phyloP scores from a whole-genome alignment of 495 filamentous ascomycete genomes.

The Tuber aestivum region DNA sequence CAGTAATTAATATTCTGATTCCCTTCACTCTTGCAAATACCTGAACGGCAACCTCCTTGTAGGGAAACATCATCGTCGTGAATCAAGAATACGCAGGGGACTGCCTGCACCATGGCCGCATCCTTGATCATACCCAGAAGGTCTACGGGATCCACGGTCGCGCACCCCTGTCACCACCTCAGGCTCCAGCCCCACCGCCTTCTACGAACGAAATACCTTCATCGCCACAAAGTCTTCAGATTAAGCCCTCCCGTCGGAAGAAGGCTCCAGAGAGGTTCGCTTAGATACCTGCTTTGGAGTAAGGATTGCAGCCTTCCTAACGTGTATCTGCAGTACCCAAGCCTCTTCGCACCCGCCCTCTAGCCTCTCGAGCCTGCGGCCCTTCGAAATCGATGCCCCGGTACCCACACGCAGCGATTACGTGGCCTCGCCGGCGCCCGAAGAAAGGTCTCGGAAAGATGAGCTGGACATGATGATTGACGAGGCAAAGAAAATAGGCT shows the following conservation, averaged over 20 bases:
- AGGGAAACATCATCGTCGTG: conserved; percentile 57
- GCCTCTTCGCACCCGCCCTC: background rate
- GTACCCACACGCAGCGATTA: background rate
- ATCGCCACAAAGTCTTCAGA: conserved; percentile 12
- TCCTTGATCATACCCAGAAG: conserved; percentile 55
- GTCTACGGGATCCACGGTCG: conserved; percentile 56
- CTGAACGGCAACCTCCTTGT: background rate
- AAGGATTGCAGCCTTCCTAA: background rate
- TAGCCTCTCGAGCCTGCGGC: background rate
- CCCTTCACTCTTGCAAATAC: background rate
- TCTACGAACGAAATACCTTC: background rate
- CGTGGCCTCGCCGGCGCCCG: background rate
- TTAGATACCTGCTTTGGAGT: background rate
- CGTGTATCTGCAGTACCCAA: conserved; percentile 10
- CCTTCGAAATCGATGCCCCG: background rate
- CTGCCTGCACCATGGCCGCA: conserved; percentile 57
- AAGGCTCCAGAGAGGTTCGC: conserved; percentile 6
- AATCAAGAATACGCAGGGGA: conserved; percentile 75
- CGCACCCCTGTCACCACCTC: background rate
- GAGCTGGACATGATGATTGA: conserved; percentile 56
- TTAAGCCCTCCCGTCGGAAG: background rate
- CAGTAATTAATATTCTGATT: conserved; percentile 47
- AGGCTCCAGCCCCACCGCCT: background rate
- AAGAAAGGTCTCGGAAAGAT: conserved; percentile 41
- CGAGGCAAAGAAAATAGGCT: conserved; percentile 51